Conservation (phyloP, 257 asterid genomes). For the Solanum tarapatanum region DNA sequence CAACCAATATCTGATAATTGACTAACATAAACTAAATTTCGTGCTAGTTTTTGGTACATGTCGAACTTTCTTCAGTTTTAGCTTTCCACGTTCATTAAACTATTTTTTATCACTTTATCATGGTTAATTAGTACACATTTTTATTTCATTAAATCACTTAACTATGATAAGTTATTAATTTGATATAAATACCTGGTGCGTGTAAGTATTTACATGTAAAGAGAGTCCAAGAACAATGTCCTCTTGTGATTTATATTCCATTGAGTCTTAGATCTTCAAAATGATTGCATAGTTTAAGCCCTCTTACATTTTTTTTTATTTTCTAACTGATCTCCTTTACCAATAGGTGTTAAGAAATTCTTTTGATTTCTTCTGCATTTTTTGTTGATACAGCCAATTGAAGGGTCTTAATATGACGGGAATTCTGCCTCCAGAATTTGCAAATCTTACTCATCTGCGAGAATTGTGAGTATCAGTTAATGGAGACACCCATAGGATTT, state of each 20-base stretch:
- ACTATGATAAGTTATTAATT: too few relatives aligned
- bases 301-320: too few relatives aligned
- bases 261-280: neutral
- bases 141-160: too few relatives aligned
- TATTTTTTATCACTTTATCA: too few relatives aligned
- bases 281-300: neutral
- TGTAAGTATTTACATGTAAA: neutral
- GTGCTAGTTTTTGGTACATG: too few relatives aligned
- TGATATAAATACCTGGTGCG: too few relatives aligned
- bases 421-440: slow-evolving; percentile 54
- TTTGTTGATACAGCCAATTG: slow-evolving; percentile 33
- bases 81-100: too few relatives aligned
- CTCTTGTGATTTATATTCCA: neutral
- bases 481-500: neutral
- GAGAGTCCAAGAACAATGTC: neutral
- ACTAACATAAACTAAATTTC: too few relatives aligned
- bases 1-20: too few relatives aligned
- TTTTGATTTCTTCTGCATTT: neutral
- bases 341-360: neutral
- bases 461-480: slow-evolving; percentile 43
- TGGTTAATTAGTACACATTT: too few relatives aligned
- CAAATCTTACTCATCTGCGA: slow-evolving; percentile 35
- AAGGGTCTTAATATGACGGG: slow-evolving; percentile 62
- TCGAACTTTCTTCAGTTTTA: too few relatives aligned
- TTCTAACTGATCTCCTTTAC: neutral